Conservation (phyloP, 2,329 filamentous ascomycete genomes). For the Dactylellina haptotyla region DNA sequence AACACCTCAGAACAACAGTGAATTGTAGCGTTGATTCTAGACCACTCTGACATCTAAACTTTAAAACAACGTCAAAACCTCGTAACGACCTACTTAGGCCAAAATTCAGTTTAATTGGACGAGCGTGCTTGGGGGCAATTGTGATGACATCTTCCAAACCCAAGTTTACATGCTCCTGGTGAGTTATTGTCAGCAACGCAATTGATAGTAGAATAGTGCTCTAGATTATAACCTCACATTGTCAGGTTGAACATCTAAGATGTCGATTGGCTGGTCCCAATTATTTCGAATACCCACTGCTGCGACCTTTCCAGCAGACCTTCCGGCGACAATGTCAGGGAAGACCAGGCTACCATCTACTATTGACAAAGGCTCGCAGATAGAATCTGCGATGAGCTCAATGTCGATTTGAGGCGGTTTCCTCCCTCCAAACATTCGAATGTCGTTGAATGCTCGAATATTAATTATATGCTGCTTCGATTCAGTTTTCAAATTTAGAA, state of each 20-base stretch:
- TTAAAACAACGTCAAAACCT: conserved; percentile 4
- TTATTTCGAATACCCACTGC: conserved; percentile 66
- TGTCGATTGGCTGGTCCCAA: conserved; percentile 59
- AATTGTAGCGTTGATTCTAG: background rate
- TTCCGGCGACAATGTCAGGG: conserved; percentile 66
- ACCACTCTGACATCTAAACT: background rate
- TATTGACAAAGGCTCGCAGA: conserved; percentile 58
- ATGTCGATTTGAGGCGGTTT: conserved; percentile 65
- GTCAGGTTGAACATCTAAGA: conserved; percentile 59
- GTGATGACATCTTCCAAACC: conserved; percentile 9
- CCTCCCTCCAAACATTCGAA: conserved; percentile 68
- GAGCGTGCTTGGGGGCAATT: conserved; percentile 22
- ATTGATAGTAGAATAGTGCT: no score
- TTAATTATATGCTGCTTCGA: conserved; percentile 67
- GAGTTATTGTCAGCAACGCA: background rate
- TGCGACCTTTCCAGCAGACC: conserved; percentile 64
- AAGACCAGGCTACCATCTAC: conserved; percentile 62
- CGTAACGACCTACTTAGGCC: background rate
- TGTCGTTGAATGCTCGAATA: conserved; percentile 68
- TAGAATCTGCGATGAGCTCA: conserved; percentile 60
- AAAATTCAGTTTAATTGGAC: conserved; percentile 18
- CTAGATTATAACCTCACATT: no score
- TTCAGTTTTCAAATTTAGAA: conserved; percentile 62
- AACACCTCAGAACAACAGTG: conserved; percentile 7
- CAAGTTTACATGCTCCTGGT: conserved; percentile 8